These are phyloP conservation scores for Hippophae rhamnoides DNA, from an alignment of 306 rosid species.

Conservation along the genomic window DNA sequence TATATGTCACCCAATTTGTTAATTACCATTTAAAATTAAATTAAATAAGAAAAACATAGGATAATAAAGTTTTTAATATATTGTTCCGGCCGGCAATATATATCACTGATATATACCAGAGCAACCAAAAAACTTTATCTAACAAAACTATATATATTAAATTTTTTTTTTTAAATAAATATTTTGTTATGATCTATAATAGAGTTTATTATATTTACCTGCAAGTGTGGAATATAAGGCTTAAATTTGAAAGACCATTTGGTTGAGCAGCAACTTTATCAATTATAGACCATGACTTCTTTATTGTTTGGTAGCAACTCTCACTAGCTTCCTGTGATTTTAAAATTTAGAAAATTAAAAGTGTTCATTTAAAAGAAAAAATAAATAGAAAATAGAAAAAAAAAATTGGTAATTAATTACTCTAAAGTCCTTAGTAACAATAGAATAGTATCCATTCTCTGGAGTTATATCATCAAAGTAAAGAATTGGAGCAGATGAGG, in stretches of 20 bases:
- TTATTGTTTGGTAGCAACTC: slow-evolving; percentile 50
- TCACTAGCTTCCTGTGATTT: slow-evolving; percentile 46
- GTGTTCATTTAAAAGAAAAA: background rate
- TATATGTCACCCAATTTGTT: background rate
- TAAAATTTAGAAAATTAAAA: background rate
- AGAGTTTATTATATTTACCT: slow-evolving; percentile 3
- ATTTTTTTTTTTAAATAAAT: background rate
- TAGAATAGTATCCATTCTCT: slow-evolving; percentile 35
- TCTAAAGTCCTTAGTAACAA: slow-evolving; percentile 51
- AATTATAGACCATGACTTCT: slow-evolving; percentile 54
- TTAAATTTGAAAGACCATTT: slow-evolving; percentile 45
- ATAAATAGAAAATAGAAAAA: background rate
- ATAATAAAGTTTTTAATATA: too few relatives aligned
- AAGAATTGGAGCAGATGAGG: slow-evolving; percentile 79
- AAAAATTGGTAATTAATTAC: slow-evolving; percentile 20
- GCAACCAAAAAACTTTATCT: too few relatives aligned
- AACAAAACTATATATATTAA: background rate
- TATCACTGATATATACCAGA: too few relatives aligned
- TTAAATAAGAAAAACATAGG: background rate
- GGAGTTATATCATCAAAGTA: slow-evolving; percentile 49
- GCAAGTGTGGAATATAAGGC: slow-evolving; percentile 51
- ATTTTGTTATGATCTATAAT: background rate
- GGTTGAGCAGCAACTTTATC: slow-evolving; percentile 35
- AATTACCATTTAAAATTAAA: background rate
- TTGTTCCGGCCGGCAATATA: too few relatives aligned